Base-by-base conservation (phyloP, 2,329 filamentous ascomycete genomes). In the Xylaria sp. region DNA sequence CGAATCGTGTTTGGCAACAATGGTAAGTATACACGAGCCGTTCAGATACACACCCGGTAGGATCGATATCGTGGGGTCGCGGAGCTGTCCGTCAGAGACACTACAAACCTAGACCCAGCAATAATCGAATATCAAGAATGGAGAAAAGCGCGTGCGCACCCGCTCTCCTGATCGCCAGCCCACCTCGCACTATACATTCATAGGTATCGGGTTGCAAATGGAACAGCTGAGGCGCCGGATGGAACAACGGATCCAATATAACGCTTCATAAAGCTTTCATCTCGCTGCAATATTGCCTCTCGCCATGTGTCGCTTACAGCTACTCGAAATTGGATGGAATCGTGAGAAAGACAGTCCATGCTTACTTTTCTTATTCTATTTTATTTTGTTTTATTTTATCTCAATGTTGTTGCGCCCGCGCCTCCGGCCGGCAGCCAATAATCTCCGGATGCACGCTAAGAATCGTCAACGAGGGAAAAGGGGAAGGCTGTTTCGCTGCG, bases 361-460 rank as follows among this genome's bases (percentile, higher is more conserved):
- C 44, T 63, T 60, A 57, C 51, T 66, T 62, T 66, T 51, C 31
- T 15, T 34, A 37, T 25, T 25, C 23, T 25, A 25, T 25, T 25
- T 25, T 25, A 3, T 25, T 25, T 25, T 25, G 23, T 25, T 25
- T 25, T 25, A 25, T 25, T 25, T 25, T 25, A 25, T 25, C 23
- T 25, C 23, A 25, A 37, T 51, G n/a, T 28, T 34, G 34, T 55
- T 37, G 23, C 52, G 31, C 44, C 65, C 60, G 39, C 57, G 62
- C 52, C 48, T 48, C 66, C 61, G 59, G 57, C 66, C 66, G 65
- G 62, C 69, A 70, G 50, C 61, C 39, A 61, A 71, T 69, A 69
- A 66, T 69, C 69, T 71, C 66, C 69, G 66, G 51, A 57, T 64
- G 55, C 48, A 69, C 64, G 54, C 67, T 59, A 63, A 61, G 28